phyloP scores from a whole-genome alignment of 805 yeast genomes.

The Ascoidea asiatica region DNA sequence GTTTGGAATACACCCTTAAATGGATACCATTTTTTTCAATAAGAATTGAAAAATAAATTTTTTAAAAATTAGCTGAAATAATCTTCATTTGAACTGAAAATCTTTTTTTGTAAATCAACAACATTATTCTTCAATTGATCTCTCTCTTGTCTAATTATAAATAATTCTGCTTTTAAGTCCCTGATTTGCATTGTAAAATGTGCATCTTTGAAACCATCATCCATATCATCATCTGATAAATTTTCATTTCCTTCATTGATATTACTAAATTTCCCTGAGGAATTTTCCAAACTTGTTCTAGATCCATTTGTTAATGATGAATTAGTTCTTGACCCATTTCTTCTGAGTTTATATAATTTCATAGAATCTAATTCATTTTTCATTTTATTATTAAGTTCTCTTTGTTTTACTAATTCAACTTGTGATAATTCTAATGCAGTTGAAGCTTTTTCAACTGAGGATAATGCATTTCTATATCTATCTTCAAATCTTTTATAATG shows the following conservation, averaged over 20 bases:
- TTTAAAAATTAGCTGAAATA: background rate
- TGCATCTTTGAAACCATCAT: slow-evolving; percentile 25
- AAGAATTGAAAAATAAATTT: too few relatives aligned
- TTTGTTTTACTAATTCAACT: slow-evolving; percentile 51
- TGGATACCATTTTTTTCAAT: too few relatives aligned
- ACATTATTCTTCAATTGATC: slow-evolving; percentile 61
- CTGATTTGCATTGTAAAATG: slow-evolving; percentile 66
- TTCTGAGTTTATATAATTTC: slow-evolving; percentile 34
- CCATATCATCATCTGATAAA: slow-evolving; percentile 18
- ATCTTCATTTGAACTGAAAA: slow-evolving; percentile 13
- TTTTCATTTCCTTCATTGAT: slow-evolving; percentile 12
- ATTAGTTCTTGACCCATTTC: slow-evolving; percentile 12
- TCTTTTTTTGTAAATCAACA: slow-evolving; percentile 42
- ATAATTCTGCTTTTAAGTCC: slow-evolving; percentile 75
- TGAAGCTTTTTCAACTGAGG: slow-evolving; percentile 60
- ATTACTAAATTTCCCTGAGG: slow-evolving; percentile 10
- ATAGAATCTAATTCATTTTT: slow-evolving; percentile 58
- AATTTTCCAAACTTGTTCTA: slow-evolving; percentile 11
- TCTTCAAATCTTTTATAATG: slow-evolving; percentile 36
- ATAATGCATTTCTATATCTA: slow-evolving; percentile 59
- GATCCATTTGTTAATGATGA: slow-evolving; percentile 3
- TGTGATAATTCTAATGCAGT: slow-evolving; percentile 65
- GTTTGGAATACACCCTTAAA: too few relatives aligned
- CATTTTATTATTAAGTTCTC: slow-evolving; percentile 39
- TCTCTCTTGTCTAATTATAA: slow-evolving; percentile 70